phyloP scores from a whole-genome alignment of 331 rosid genomes.

The Quercus phellos region DNA sequence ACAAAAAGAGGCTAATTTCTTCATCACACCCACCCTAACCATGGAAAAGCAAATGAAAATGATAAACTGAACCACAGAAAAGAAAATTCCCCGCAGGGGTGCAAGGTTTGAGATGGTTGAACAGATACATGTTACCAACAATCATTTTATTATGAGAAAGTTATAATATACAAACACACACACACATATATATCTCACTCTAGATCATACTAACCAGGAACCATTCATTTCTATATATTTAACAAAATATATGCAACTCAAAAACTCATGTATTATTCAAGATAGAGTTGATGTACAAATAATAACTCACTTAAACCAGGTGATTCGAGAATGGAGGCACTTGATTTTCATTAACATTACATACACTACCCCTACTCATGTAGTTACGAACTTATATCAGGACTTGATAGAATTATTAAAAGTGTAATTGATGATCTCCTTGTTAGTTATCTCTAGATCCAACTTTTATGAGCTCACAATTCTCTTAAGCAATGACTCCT shows the following conservation, averaged over 20 bases:
- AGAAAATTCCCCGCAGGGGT: neutral
- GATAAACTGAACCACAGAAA: neutral
- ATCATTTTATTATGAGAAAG: too few species aligned
- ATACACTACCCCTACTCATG: neutral
- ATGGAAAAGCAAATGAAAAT: neutral
- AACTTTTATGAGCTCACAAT: neutral
- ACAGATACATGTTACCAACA: neutral
- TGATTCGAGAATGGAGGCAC: neutral
- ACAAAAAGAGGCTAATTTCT: slow-evolving; percentile 71
- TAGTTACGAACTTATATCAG: neutral
- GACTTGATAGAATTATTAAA: neutral
- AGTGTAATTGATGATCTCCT: neutral
- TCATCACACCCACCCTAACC: slow-evolving; percentile 89
- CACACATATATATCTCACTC: neutral
- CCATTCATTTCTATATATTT: neutral
- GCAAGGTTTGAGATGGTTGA: neutral
- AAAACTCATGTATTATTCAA: neutral
- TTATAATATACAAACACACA: too few species aligned
- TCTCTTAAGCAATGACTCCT: neutral
- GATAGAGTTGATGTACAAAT: neutral
- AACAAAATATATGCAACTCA: neutral
- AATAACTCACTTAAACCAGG: neutral
- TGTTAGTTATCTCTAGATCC: neutral
- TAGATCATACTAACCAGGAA: neutral
- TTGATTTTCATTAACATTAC: neutral